Base-by-base conservation (phyloP, 1,139 yeast genomes). In the Wickerhamomyces sp. region DNA sequence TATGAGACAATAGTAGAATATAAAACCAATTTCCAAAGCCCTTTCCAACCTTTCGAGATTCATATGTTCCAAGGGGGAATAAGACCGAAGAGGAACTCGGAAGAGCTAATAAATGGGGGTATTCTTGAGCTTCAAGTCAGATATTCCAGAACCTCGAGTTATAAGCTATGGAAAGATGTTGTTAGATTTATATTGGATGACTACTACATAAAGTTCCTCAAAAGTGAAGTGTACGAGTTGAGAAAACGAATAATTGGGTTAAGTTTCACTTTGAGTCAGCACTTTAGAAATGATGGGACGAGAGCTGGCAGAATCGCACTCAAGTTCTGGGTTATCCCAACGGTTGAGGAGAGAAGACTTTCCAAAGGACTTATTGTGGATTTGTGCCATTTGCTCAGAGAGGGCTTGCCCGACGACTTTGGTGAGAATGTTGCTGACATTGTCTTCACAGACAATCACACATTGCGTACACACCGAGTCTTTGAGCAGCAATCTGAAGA, bases 21-120 rank as follows among this genome's bases (percentile, higher is more conserved):
- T 18, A 39, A 35, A n/a, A 12, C 7, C 3, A 16, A 28, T 14
- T 26, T 39, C 4, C 31, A 33, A 13, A 3, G n/a, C 2, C 30
- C 28, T 2, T 13, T n/a, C 14, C 18, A 22, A 8, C 17, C 15
- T 15, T 39, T 39, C 15, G 37, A 39, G 6, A 15, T 33, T 14
- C 36, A 39, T n/a, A 15, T 39, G 5, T 39, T 36, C 28, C 31
- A 31, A 30, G 33, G 36, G 7, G 37, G 39, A 2, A 21, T 36
- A 4, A 33, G 21, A 22, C 42, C 42, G 3, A 28, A 32, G 13
- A 35, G 19, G 15, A 17, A 9, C 2, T 21, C 37, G 2, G 12
- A 8, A 16, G 34, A 29, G 8, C 9, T 39, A 12, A 7, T 16
- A 2, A 24, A 39, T 21, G 42, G 42, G 3, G 42, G 42, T 1